These are phyloP conservation scores for Carex pumila DNA, from an alignment of 176 grass and related monocot species.

Conservation along the genomic window DNA sequence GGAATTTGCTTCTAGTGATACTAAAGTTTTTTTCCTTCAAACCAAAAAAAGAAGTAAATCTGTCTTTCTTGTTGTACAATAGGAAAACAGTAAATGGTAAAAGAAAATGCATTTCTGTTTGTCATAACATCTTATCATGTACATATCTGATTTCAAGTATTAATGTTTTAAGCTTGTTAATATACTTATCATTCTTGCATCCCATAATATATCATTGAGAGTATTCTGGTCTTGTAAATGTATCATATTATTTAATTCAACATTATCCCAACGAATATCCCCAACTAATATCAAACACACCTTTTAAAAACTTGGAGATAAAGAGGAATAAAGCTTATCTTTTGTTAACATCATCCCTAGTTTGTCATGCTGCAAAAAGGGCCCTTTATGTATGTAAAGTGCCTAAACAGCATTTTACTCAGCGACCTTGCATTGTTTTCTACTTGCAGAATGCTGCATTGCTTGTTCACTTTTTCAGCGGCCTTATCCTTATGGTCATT, in stretches of 20 bases:
- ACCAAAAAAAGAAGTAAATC: neutral
- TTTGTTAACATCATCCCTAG: neutral
- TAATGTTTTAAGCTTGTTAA: neutral
- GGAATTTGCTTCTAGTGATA: neutral
- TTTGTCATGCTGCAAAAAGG: neutral
- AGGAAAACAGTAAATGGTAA: neutral
- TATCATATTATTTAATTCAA: neutral
- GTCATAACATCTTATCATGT: neutral
- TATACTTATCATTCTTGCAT: neutral
- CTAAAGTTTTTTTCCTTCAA: neutral
- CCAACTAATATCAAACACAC: neutral
- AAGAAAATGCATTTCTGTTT: neutral
- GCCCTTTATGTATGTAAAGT: neutral
- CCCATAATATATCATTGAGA: neutral
- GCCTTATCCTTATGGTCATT: constrained; percentile 48
- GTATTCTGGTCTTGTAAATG: neutral
- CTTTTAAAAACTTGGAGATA: neutral
- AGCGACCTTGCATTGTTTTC: constrained; percentile 7
- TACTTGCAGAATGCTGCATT: constrained; percentile 42
- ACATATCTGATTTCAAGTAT: neutral
- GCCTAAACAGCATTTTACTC: neutral
- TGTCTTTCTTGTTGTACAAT: neutral
- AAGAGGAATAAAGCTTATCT: neutral
- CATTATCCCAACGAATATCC: neutral
- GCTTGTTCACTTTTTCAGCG: constrained; percentile 43